Conservation (phyloP, 192 early-diverging fungal species). For the Coemansia sp. region DNA sequence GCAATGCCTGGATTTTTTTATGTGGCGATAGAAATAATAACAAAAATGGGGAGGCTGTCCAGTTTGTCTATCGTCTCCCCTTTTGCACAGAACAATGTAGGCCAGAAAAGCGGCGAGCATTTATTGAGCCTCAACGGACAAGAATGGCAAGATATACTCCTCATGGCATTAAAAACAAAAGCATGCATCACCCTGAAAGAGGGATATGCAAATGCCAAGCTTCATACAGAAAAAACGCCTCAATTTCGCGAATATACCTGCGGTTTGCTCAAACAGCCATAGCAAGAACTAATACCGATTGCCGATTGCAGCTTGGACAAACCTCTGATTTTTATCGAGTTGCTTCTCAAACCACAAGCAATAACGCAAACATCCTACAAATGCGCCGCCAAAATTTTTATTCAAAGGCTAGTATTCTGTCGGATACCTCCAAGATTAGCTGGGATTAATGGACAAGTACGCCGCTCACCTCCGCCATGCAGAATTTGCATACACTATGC, state of each 20-base stretch:
- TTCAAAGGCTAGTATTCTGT: too few species aligned
- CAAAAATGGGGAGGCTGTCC: slow-evolving; percentile 15
- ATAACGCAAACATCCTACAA: not conserved
- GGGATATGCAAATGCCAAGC: slow-evolving; percentile 13
- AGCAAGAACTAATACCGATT: too few species aligned
- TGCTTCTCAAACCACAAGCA: not conserved
- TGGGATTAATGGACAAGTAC: too few species aligned
- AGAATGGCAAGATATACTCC: slow-evolving; percentile 1
- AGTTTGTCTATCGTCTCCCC: slow-evolving; percentile 17
- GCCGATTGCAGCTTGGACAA: not conserved
- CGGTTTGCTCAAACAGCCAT: not conserved
- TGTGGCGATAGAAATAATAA: slow-evolving; percentile 5
- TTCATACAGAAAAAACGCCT: slow-evolving; percentile 12
- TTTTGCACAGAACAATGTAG: slow-evolving; percentile 35
- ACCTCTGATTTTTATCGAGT: not conserved
- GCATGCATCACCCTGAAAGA: not conserved
- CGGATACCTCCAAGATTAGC: too few species aligned
- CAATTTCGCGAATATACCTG: slow-evolving; percentile 7
- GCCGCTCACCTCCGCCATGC: too few species aligned
- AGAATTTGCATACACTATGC: not conserved
- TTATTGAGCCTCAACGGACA: not conserved
- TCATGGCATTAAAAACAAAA: slow-evolving; percentile 2
- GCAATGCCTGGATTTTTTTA: slow-evolving; percentile 1
- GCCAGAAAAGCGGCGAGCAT: not conserved
- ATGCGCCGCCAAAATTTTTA: not conserved